Evolutionary conservation across 2,329 filamentous ascomycete species (phyloP).

Genomic region (Davidsoniella neocaledoniae): DNA sequence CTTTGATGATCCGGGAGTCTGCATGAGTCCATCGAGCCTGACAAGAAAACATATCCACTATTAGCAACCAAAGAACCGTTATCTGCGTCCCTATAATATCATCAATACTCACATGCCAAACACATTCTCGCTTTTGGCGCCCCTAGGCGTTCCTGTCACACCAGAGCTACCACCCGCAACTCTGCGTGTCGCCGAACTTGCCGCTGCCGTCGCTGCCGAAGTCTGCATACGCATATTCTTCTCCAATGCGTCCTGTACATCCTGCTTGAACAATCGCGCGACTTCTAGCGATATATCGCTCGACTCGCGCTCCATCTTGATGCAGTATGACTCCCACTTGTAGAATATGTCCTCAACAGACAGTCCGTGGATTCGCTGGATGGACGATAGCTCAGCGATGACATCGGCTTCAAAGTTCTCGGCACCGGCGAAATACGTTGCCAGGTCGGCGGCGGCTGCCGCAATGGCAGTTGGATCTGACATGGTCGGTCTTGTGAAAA

Average conservation of each 20-base stretch:
- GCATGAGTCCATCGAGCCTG: conserved; percentile 46
- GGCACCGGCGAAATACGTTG: conserved; percentile 36
- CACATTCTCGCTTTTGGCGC: conserved; percentile 45
- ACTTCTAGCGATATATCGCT: conserved; percentile 49
- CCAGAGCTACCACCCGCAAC: conserved; percentile 43
- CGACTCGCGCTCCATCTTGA: conserved; percentile 79
- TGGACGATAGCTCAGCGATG: conserved; percentile 64
- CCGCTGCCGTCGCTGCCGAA: not conserved
- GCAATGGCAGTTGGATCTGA: conserved; percentile 3
- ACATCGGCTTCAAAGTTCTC: conserved; percentile 59
- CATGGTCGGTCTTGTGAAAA: conserved; percentile 1
- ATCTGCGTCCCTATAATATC: not conserved
- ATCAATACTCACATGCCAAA: conserved; percentile 51
- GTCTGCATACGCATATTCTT: conserved; percentile 42
- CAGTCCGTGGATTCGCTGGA: conserved; percentile 68
- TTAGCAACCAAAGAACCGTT: not conserved
- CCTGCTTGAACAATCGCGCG: conserved; percentile 66
- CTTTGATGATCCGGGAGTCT: conserved; percentile 28
- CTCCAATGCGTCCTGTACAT: conserved; percentile 70
- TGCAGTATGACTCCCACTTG: conserved; percentile 97
- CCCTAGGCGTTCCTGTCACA: conserved; percentile 44
- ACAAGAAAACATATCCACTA: not conserved
- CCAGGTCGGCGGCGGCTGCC: conserved; percentile 20
- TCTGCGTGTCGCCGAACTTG: conserved; percentile 30
- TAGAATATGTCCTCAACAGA: conserved; percentile 78